A percentile compares a stretch with the other conserved stretches of the same genome.
Conservation (phyloP, 177 flowering plant genomes). For the Telopea speciosissima region DNA sequence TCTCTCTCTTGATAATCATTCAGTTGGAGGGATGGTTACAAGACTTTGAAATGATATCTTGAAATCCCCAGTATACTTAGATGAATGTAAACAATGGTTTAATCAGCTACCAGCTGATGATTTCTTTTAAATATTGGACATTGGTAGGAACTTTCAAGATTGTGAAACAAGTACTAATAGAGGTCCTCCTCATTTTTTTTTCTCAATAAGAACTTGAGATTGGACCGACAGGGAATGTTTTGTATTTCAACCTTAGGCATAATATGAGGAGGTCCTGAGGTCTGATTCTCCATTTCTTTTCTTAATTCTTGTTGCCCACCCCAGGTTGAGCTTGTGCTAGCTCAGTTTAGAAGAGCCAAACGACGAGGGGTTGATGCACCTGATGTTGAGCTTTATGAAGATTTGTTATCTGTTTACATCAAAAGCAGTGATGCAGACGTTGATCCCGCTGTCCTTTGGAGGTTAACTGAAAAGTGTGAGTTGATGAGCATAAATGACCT, state of each 20-base stretch:
- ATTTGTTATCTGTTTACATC: slow-evolving; percentile 49
- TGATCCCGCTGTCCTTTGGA: slow-evolving; percentile 52
- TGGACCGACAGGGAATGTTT: not conserved
- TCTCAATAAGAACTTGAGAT: slow-evolving; percentile 1
- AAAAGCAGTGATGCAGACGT: slow-evolving; percentile 31
- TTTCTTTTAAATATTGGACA: not conserved
- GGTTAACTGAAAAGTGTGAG: slow-evolving; percentile 68
- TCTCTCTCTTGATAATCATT: not conserved
- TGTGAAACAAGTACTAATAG: not conserved
- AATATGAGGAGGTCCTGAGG: slow-evolving; percentile 1
- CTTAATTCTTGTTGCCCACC: slow-evolving; percentile 4
- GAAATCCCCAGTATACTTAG: not conserved
- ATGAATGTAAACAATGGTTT: not conserved
- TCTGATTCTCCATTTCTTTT: not conserved
- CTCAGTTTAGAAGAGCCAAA: slow-evolving; percentile 88
- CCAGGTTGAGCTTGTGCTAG: slow-evolving; percentile 87
- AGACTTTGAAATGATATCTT: not conserved
- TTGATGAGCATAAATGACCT: slow-evolving; percentile 60
- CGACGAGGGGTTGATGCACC: slow-evolving; percentile 62
- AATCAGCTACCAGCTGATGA: not conserved
- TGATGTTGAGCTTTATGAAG: slow-evolving; percentile 61
- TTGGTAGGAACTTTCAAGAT: not conserved
- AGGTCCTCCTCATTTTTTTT: not conserved
- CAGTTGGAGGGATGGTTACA: no score
- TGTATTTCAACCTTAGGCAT: not conserved